Percentiles rank a stretch among this genome's conserved stretches.
These are phyloP conservation scores for Cercospora brassicicola DNA, from an alignment of 2,329 filamentous ascomycete genomes.

Conservation along the genomic window DNA sequence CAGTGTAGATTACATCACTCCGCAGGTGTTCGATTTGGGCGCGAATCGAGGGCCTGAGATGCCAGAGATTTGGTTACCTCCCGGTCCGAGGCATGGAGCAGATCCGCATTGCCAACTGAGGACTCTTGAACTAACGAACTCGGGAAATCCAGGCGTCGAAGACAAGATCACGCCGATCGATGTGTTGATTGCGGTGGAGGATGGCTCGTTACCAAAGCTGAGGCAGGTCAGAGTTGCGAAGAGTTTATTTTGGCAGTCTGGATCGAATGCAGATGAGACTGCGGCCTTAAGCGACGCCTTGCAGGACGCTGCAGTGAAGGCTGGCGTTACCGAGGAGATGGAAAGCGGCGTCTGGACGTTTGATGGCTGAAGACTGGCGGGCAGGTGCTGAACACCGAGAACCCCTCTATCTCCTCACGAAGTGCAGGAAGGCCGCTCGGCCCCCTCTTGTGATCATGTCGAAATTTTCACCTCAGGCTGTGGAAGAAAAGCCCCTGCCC, in stretches of 20 bases:
- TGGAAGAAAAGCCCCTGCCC: neutral
- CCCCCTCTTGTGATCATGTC: neutral
- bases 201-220: conserved; percentile 44
- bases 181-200: conserved; percentile 44
- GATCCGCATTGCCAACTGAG: conserved; percentile 38
- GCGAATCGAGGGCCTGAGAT: neutral
- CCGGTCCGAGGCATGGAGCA: conserved; percentile 18
- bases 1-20: conserved; percentile 51
- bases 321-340: conserved; percentile 8
- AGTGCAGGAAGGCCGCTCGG: neutral
- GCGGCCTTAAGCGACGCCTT: conserved; percentile 44
- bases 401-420: neutral
- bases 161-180: conserved; percentile 46
- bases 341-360: conserved; percentile 32
- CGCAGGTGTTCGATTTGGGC: conserved; percentile 41
- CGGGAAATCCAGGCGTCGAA: conserved; percentile 39
- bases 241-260: conserved; percentile 43
- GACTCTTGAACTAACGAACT: conserved; percentile 44
- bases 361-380: conserved; percentile 22
- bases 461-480: neutral
- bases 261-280: conserved; percentile 38
- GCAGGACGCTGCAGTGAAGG: conserved; percentile 32
- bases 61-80: conserved; percentile 2
- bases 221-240: conserved; percentile 42
- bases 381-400: too few species aligned